These are phyloP conservation scores for Globisporangium orthogonon DNA, from an alignment of 352 stramenopile genomes.

Conservation along the genomic window DNA sequence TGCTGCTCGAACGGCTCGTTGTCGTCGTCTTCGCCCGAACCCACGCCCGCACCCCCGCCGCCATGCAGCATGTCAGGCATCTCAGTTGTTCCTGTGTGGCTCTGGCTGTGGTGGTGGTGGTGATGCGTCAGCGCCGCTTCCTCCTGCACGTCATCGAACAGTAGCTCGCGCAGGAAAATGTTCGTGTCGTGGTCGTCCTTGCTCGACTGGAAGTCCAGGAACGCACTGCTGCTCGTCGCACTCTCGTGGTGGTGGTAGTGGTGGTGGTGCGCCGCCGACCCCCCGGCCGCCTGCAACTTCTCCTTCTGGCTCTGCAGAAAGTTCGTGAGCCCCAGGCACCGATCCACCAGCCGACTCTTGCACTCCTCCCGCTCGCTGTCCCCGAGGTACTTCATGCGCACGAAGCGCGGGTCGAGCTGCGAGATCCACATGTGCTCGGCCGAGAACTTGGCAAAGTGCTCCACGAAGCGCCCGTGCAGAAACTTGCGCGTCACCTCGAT, in stretches of 20 bases:
- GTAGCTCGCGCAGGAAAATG: conserved; percentile 34
- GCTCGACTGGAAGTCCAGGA: conserved; percentile 32
- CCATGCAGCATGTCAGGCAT: conserved; percentile 2
- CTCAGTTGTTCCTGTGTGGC: conserved; percentile 8
- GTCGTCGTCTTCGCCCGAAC: background rate
- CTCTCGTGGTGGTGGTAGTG: conserved; percentile 11
- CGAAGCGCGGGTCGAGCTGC: conserved; percentile 39
- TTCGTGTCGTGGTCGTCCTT: conserved; percentile 43
- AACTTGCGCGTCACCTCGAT: conserved; percentile 29
- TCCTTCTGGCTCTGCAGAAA: conserved; percentile 33
- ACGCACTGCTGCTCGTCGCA: conserved; percentile 18
- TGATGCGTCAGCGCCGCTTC: conserved; percentile 23
- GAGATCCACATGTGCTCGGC: conserved; percentile 43
- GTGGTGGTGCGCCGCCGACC: conserved; percentile 1
- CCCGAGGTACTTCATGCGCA: conserved; percentile 41
- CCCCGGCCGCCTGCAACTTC: conserved; percentile 11
- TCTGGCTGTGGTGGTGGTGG: conserved; percentile 16
- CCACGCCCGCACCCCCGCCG: background rate
- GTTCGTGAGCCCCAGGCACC: conserved; percentile 31
- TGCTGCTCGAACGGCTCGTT: conserved; percentile 21
- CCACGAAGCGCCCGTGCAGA: conserved; percentile 26
- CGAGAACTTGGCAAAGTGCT: conserved; percentile 30
- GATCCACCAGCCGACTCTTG: conserved; percentile 31
- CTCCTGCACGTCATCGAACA: conserved; percentile 40
- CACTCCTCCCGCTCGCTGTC: conserved; percentile 34